These are phyloP conservation scores for Penicillium sp. DNA, from an alignment of 2,329 filamentous ascomycete species.

Conservation along the genomic window DNA sequence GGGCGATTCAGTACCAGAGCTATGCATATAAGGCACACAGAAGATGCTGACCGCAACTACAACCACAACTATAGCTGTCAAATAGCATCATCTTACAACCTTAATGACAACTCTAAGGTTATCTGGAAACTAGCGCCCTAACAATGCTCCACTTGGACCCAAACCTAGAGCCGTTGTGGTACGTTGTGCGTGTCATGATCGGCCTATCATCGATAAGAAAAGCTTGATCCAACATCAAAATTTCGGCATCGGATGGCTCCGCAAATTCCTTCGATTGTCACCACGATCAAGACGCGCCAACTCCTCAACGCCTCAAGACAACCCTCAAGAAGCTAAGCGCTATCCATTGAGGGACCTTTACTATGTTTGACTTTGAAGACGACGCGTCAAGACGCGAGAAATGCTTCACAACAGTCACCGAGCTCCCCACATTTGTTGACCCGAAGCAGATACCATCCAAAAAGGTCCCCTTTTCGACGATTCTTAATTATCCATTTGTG, in stretches of 20 bases:
- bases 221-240: slow-evolving; percentile 17
- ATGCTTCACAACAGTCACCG: slow-evolving; percentile 68
- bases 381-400: slow-evolving; percentile 48
- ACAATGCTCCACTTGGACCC: not conserved
- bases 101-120: not conserved
- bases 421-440: slow-evolving; percentile 64
- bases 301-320: not conserved
- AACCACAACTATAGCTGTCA: not conserved
- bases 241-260: slow-evolving; percentile 4
- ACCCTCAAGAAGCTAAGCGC: not conserved
- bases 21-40: not conserved
- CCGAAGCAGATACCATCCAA: slow-evolving; percentile 65
- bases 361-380: slow-evolving; percentile 45
- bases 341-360: not conserved
- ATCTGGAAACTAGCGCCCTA: not conserved
- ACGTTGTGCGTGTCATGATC: slow-evolving; percentile 9
- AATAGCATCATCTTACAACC: too few relatives aligned
- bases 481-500: slow-evolving; percentile 62
- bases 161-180: slow-evolving; percentile 1
- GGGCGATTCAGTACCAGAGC: not conserved
- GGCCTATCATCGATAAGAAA: slow-evolving; percentile 16
- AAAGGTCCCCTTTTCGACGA: slow-evolving; percentile 69
- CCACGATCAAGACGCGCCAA: not conserved
- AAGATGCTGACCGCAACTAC: not conserved
- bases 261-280: slow-evolving; percentile 1